Evolutionary conservation across 176 grass and related monocot species (phyloP).

Genomic region (Triticum timopheevii): DNA sequence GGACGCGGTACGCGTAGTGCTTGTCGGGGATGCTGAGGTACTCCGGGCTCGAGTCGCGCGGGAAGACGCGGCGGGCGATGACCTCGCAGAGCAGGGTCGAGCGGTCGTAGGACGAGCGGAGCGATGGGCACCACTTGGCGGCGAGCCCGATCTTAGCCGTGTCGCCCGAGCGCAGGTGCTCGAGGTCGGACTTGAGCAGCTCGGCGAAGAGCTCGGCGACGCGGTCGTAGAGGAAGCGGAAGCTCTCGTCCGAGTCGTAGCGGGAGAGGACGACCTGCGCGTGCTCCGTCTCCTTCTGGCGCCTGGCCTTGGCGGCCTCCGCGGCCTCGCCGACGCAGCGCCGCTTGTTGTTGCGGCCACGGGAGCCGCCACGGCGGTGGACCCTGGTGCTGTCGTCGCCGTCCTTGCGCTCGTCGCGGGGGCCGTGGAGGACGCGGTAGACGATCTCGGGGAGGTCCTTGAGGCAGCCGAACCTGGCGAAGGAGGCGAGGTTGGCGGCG

Average conservation of each 20-base stretch:
- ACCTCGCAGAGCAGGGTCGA: constrained; percentile 61
- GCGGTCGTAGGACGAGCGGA: constrained; percentile 39
- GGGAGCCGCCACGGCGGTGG: no score
- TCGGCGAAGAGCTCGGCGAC: constrained; percentile 45
- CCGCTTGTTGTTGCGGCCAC: not conserved
- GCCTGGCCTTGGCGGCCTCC: not conserved
- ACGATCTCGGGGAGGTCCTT: constrained; percentile 54
- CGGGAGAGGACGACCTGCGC: not conserved
- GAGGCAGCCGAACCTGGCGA: constrained; percentile 46
- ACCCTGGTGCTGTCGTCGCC: not conserved
- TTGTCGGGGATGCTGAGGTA: constrained; percentile 41
- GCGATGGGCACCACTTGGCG: constrained; percentile 69
- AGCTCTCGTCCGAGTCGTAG: constrained; percentile 10
- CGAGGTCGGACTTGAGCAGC: constrained; percentile 46
- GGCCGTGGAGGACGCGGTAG: constrained; percentile 26
- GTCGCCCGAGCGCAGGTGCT: constrained; percentile 10
- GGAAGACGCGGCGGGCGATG: constrained; percentile 53
- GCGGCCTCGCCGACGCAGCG: not conserved
- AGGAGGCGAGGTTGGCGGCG: constrained; percentile 39
- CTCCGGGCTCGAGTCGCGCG: constrained; percentile 32
- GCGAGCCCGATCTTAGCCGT: constrained; percentile 36
- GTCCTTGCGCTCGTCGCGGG: not conserved
- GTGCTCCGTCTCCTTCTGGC: not conserved
- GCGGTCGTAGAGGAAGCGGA: constrained; percentile 60
- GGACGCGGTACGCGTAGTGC: constrained; percentile 53